phyloP scores from a whole-genome alignment of 1,284 basidiomycete genomes.

The Cryptococcus sp. region DNA sequence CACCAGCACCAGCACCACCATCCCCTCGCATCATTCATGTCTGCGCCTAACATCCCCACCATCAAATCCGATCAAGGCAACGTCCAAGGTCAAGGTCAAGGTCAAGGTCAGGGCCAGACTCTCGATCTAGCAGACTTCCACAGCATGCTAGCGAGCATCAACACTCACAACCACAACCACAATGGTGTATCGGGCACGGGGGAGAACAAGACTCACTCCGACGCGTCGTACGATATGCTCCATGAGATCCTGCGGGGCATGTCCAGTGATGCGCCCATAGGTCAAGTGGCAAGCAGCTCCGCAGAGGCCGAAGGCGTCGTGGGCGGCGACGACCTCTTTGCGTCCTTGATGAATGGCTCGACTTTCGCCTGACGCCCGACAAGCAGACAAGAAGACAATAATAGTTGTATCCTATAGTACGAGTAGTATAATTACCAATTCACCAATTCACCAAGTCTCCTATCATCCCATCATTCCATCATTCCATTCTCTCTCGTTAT shows the following conservation, averaged over 20 bases:
- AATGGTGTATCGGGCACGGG: not conserved
- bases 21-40: too few species aligned
- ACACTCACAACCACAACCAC: not conserved
- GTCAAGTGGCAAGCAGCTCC: constrained; percentile 8
- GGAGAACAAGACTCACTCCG: not conserved
- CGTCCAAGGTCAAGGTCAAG: not conserved
- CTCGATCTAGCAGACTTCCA: constrained; percentile 19
- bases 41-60: not conserved
- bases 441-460: too few species aligned
- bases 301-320: constrained; percentile 13
- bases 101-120: not conserved
- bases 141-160: constrained; percentile 15
- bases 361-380: too few species aligned
- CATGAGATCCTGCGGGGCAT: constrained; percentile 15
- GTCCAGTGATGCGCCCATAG: constrained; percentile 2
- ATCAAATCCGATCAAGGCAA: not conserved
- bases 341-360: constrained; percentile 13
- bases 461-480: too few species aligned
- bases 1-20: not conserved
- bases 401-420: too few species aligned
- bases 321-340: constrained; percentile 18
- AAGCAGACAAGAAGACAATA: too few species aligned
- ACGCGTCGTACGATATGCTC: constrained; percentile 8
- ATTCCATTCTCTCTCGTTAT: too few species aligned
- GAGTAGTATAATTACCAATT: too few species aligned